Evolutionary conservation across 169 alveolate species (phyloP).

Genomic region (Eimeria acervulina): DNA sequence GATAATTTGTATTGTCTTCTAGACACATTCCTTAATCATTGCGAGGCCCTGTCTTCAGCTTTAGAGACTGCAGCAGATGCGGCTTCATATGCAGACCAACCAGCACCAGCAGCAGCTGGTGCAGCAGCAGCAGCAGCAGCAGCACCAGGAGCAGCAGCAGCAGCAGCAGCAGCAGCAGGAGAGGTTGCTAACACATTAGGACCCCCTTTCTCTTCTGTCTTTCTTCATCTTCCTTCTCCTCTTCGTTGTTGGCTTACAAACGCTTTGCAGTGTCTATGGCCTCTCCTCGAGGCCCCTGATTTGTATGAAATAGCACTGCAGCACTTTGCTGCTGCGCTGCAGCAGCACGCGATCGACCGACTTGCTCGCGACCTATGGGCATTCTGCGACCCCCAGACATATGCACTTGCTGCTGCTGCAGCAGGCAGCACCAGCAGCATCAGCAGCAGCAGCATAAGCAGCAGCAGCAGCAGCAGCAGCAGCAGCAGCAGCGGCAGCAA

Average conservation of each 20-base stretch:
- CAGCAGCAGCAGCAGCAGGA: neutral
- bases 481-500: neutral
- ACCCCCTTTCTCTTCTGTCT: neutral
- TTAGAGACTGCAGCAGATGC: neutral
- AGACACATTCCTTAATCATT: neutral
- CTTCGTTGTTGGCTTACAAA: neutral
- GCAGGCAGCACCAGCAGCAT: slow-evolving; percentile 20
- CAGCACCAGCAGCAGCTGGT: neutral
- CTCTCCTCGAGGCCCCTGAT: neutral
- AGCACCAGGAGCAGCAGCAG: neutral
- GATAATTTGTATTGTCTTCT: neutral
- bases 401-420: neutral
- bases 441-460: neutral
- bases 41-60: neutral
- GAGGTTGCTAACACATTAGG: neutral
- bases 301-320: neutral
- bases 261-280: neutral
- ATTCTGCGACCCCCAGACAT: neutral
- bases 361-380: neutral
- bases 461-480: neutral
- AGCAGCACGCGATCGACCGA: neutral
- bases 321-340: slow-evolving; percentile 8
- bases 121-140: neutral
- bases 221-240: neutral
- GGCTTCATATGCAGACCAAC: neutral